Evolutionary conservation across 257 asterid genomes (phyloP), one percentile per base, ranked within the genome.

Genomic region (Ehretia macrophylla): DNA sequence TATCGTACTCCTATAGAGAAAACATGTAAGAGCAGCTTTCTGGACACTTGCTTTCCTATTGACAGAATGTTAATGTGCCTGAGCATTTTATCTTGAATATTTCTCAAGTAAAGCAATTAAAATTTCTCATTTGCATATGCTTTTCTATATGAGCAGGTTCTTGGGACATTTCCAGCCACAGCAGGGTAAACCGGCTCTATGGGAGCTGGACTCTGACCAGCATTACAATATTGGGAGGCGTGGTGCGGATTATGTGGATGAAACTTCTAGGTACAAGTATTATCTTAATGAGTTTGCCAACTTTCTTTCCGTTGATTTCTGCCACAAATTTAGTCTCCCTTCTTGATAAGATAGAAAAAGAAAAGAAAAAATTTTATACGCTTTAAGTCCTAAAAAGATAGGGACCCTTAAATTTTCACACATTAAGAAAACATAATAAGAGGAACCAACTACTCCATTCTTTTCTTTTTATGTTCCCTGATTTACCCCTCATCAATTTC

Each of bases 91-190:
- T 51, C 32, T 51, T 14, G 5, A 4, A 51, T 22, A 51, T 21
- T 5, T 5, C 5, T 21, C 19, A 27, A 19, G 32, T 51, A 51
- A 20, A 19, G 19, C 3, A 51, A 51, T 11, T 21, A 1, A 19
- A 51, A 14, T 19, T 12, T 51, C 37, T 48, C 21, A 17, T 16
- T 48, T 9, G 17, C 9, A 48, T 48, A n/a, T 65, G 62, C 64
- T 27, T 59, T 27, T 53, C 6, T 18, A 38, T 60, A 32, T 58
- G 71, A 65, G 51, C 83, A 93, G 99, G 72, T 89, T 93, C 74
- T 75, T 93, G 85, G 99, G 99, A 11, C 90, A 93, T 70, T 87
- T 93, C 77, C 96, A 82, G 74, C 95, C 99, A 46, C 96, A 83
- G 51, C 92, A 65, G 23, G 92, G 87, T 65, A 87, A 84, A 65